phyloP scores from a whole-genome alignment of 176 grass and related monocot genomes.

The Avena atlantica region DNA sequence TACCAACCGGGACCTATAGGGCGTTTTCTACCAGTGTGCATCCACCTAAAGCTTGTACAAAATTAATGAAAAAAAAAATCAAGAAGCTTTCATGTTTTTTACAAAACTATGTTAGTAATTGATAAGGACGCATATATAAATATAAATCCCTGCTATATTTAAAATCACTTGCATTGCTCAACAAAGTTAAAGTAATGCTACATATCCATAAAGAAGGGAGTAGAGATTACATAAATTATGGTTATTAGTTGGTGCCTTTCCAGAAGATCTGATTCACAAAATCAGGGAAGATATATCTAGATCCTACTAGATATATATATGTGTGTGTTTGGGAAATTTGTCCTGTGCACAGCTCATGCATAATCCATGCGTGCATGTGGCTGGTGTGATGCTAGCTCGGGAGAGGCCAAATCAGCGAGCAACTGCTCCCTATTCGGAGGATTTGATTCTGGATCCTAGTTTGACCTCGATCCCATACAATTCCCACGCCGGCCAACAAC shows the following conservation, averaged over 20 bases:
- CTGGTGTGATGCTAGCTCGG: background rate
- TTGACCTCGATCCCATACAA: constrained; percentile 36
- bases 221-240: background rate
- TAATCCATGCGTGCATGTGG: constrained; percentile 23
- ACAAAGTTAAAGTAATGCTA: too few relatives aligned
- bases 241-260: constrained; percentile 23
- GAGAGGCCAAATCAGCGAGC: constrained; percentile 40
- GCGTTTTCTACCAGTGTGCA: too few relatives aligned
- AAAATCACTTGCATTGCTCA: too few relatives aligned
- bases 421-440: constrained; percentile 44
- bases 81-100: too few relatives aligned
- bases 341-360: background rate
- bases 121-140: too few relatives aligned
- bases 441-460: constrained; percentile 50
- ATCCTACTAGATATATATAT: constrained; percentile 11
- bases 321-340: background rate
- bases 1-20: too few relatives aligned
- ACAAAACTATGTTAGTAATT: too few relatives aligned
- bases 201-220: background rate
- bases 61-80: too few relatives aligned
- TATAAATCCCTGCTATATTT: too few relatives aligned
- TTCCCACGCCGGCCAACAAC: constrained; percentile 27
- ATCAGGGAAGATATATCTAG: constrained; percentile 41
- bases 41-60: too few relatives aligned
- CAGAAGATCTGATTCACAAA: constrained; percentile 32